Evolutionary conservation across 2,329 filamentous ascomycete genomes (phyloP), one percentile per base, ranked within the genome.

Genomic region (Endoconidiophora polonica): DNA sequence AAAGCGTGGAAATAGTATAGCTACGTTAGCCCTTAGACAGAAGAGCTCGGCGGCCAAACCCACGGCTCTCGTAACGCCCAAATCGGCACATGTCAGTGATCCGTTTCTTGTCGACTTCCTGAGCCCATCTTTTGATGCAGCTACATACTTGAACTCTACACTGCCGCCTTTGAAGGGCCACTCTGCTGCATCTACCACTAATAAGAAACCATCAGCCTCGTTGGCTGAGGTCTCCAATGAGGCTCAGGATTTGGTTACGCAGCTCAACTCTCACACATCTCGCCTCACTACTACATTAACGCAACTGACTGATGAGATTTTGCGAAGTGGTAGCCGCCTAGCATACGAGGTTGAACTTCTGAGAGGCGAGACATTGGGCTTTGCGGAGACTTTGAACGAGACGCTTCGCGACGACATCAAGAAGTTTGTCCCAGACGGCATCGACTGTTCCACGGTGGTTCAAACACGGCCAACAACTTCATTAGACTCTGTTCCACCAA

Each of bases 331-430:
- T 23, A 86, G 85, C 56, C 76, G 90, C 3, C 68, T 98, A 52
- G 86, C 88, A 18, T 98, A 98, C 60, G 86, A 96, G 65, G 90
- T 96, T 18, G 90, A 96, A 64, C 75, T 96, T 16, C 65, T 96
- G 45, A 77, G 87, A n/a, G 88, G 88, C 55, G 88, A 95, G 65
- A 83, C 86, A 2, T 66, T 87, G 44, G 74, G 83, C n/a, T 68
- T 95, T 36, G 79, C 80, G 1, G 88, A 95, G 60, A 74, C 81
- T 2, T 68, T 96, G 57, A 77, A 79, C 4, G 83, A 88, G 56
- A 76, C 73, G 0, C 65, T 94, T 41, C 75, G 76, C 44, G 71
- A 78, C 3, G 84, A 94, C 57, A 77, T 94, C 29, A 66, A 69
- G 54, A 77, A 77, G 54, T 90, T 94, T 60, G 71, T 85, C 0